Conservation (phyloP, 2,329 filamentous ascomycete genomes). For the Neopestalotiopsis sp. region DNA sequence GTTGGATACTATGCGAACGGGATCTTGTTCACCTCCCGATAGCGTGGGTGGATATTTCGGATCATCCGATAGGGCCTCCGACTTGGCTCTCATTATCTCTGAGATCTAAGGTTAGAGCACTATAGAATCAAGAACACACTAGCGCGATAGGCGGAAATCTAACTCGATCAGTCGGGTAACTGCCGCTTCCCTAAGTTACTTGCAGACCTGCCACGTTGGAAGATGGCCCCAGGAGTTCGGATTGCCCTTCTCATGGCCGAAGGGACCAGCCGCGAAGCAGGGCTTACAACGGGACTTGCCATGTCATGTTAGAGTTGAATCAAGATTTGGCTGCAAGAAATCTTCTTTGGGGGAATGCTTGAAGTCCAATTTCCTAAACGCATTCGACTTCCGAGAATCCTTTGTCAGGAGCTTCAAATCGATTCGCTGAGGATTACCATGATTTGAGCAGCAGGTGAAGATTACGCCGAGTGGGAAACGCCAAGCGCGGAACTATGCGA, state of each 20-base stretch:
- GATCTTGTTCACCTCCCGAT: not conserved
- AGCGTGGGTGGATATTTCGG: not conserved
- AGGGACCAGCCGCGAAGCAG: not conserved
- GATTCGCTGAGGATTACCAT: no score
- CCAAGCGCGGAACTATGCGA: no score
- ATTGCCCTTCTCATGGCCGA: not conserved
- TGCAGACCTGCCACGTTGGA: not conserved
- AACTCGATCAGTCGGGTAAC: not conserved
- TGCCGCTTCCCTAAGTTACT: not conserved
- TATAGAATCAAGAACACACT: not conserved
- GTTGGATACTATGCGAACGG: not conserved
- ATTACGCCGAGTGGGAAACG: no score
- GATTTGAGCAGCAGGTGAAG: no score
- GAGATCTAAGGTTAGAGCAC: no score
- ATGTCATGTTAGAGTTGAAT: not conserved
- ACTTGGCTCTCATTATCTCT: conserved; percentile 9
- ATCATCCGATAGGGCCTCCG: not conserved
- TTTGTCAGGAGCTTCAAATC: no score
- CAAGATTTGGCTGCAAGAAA: not conserved
- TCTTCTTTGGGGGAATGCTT: not conserved
- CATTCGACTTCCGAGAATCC: no score
- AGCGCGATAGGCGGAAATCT: not conserved
- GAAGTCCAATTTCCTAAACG: no score
- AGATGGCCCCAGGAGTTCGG: not conserved
- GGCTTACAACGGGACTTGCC: not conserved